phyloP scores from a whole-genome alignment of 2,329 filamentous ascomycete species.

The Alternaria sp. region DNA sequence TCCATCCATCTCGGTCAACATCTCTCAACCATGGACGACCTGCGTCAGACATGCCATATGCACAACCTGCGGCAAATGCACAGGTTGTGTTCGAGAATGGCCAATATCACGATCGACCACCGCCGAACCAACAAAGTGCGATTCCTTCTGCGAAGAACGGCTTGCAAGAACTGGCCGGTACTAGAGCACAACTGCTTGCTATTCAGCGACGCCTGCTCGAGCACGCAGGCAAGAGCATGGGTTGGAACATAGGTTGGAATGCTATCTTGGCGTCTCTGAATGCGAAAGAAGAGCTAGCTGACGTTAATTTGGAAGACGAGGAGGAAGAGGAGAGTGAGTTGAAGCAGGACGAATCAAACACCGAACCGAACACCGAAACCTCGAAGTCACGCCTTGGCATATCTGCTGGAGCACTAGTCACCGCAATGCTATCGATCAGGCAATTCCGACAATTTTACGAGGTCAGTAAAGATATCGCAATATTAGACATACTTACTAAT shows the following conservation, averaged over 20 bases:
- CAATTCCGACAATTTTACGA: constrained; percentile 54
- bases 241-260: constrained; percentile 81
- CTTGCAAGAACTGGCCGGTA: constrained; percentile 81
- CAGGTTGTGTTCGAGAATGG: constrained; percentile 52
- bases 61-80: constrained; percentile 33
- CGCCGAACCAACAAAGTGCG: constrained; percentile 30
- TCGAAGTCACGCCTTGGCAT: constrained; percentile 38
- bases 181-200: constrained; percentile 81
- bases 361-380: constrained; percentile 5
- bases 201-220: constrained; percentile 83
- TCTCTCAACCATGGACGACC: constrained; percentile 60
- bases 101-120: constrained; percentile 43
- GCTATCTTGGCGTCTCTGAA: constrained; percentile 40
- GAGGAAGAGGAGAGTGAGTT: constrained; percentile 28
- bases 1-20: constrained; percentile 71
- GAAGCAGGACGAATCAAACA: background rate
- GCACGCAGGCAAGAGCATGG: constrained; percentile 72
- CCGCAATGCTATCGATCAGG: constrained; percentile 47
- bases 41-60: constrained; percentile 44
- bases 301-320: constrained; percentile 48
- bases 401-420: constrained; percentile 39
- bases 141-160: constrained; percentile 60
- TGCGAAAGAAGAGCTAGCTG: constrained; percentile 42
- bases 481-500: constrained; percentile 27
- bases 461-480: constrained; percentile 24